Conservation (phyloP, 2,329 filamentous ascomycete genomes). For the Claviceps lovelessii region DNA sequence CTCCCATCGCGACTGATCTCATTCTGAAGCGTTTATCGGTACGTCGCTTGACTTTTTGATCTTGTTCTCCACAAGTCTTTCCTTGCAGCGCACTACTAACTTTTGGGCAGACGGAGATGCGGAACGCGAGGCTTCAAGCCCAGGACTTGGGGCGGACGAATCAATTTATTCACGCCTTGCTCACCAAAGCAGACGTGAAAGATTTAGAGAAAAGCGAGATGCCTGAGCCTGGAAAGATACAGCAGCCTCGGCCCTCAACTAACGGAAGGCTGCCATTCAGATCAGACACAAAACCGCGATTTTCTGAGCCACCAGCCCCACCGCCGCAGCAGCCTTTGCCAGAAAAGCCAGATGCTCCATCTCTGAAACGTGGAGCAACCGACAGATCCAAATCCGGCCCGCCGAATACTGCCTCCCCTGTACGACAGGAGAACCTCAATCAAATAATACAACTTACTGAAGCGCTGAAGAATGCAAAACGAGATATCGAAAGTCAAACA, state of each 20-base stretch:
- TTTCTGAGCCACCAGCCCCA: slow-evolving; percentile 84
- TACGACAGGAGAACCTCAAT: slow-evolving; percentile 44
- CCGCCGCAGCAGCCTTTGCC: slow-evolving; percentile 86
- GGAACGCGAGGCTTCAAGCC: slow-evolving; percentile 72
- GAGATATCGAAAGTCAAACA: slow-evolving; percentile 73
- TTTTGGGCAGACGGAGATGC: slow-evolving; percentile 57
- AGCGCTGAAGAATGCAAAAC: slow-evolving; percentile 67
- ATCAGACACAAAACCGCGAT: slow-evolving; percentile 65
- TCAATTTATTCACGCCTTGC: slow-evolving; percentile 62
- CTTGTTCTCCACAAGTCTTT: background rate
- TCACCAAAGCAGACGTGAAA: slow-evolving; percentile 56
- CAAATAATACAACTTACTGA: slow-evolving; percentile 79
- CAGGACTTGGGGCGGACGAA: slow-evolving; percentile 73
- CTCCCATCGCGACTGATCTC: slow-evolving; percentile 83
- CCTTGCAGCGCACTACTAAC: background rate
- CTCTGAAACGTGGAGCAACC: slow-evolving; percentile 61
- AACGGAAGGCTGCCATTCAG: slow-evolving; percentile 45
- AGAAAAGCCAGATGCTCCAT: slow-evolving; percentile 72
- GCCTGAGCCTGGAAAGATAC: slow-evolving; percentile 32
- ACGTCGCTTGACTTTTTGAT: slow-evolving; percentile 7
- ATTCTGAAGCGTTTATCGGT: slow-evolving; percentile 55
- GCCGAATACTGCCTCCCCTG: slow-evolving; percentile 42
- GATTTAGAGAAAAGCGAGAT: slow-evolving; percentile 39
- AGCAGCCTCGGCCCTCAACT: slow-evolving; percentile 27
- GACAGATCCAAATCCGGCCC: slow-evolving; percentile 52